Evolutionary conservation across 345 rosid genomes (phyloP), one percentile per base, ranked within the genome.

Genomic region (Aquilaria yunnanensis): DNA sequence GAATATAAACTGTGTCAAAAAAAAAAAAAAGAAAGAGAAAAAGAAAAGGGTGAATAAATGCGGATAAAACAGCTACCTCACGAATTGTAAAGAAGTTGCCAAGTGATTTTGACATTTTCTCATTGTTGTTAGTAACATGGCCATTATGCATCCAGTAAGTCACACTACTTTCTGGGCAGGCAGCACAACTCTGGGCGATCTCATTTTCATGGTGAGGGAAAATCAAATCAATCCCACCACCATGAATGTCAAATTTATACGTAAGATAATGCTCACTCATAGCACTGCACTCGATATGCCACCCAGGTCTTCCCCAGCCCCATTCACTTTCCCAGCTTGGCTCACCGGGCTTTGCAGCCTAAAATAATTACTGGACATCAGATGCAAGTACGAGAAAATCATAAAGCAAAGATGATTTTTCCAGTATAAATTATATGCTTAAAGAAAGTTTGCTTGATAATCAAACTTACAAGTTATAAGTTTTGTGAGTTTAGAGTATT

Each of bases 201-300:
- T 92, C 96, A 66, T 92, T 92, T 61, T 92, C 98, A 73, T 88
- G 96, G 72, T 86, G 90, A 4, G 94, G 96, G 72, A 86, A 90
- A 12, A 81, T 78, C 68, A 82, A 77, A 80, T 88, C 92, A 32
- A 81, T 82, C 74, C 96, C 97, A 70, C 91, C 96, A 37, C 96
- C 92, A 70, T 90, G 97, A 62, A 90, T 86, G 66, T 86, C 98
- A 70, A 92, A 92, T 64, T 73, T 78, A 59, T 70, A 70, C 32
- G 89, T 73, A 56, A 89, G 80, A 76, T 83, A 85, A 62, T 74
- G 81, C 33, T 80, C 89, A 83, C 92, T 92, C 98, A 86, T 89
- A n/a, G 98, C 96, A 74, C 98, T 89, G 86, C 98, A 92, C 75
- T 94, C 99, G 30, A 94, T 94, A 68, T 94, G 97, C 97, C 99